Conservation (phyloP, 2,329 filamentous ascomycete species). For the Talaromyces pinophilus region DNA sequence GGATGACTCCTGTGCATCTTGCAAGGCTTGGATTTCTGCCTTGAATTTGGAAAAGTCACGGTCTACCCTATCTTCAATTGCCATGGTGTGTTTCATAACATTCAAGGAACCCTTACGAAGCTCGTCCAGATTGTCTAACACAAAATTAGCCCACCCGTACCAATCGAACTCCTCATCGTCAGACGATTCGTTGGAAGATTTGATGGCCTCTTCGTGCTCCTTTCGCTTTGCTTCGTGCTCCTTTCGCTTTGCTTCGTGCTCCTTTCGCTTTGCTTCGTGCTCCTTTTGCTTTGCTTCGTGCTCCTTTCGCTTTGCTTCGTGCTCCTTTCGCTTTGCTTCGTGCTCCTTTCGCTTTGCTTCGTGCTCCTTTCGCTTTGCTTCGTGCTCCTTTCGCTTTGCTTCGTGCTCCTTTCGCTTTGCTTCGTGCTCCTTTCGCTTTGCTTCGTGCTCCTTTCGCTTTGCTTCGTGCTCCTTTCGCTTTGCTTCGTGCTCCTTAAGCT, state of each 20-base stretch:
- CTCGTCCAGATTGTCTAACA: not conserved
- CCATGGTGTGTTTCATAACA: too few relatives aligned
- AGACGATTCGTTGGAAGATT: not conserved
- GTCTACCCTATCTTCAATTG: not conserved
- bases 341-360: not conserved
- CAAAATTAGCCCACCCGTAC: not conserved
- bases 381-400: not conserved
- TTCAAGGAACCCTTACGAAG: too few relatives aligned
- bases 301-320: not conserved
- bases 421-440: not conserved
- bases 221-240: not conserved
- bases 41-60: not conserved
- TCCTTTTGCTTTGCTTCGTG: not conserved
- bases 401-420: not conserved
- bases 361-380: not conserved
- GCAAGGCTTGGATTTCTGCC: not conserved
- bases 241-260: not conserved
- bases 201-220: not conserved
- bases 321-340: not conserved
- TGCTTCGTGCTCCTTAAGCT: not conserved
- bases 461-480: too few relatives aligned
- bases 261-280: not conserved
- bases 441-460: not conserved
- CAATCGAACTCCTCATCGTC: not conserved
- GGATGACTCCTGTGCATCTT: not conserved